Percentiles rank a stretch among this genome's conserved stretches.
Evolutionary conservation across 805 yeast genomes (phyloP).

Genomic region (Ogataea trehaloabstinens): DNA sequence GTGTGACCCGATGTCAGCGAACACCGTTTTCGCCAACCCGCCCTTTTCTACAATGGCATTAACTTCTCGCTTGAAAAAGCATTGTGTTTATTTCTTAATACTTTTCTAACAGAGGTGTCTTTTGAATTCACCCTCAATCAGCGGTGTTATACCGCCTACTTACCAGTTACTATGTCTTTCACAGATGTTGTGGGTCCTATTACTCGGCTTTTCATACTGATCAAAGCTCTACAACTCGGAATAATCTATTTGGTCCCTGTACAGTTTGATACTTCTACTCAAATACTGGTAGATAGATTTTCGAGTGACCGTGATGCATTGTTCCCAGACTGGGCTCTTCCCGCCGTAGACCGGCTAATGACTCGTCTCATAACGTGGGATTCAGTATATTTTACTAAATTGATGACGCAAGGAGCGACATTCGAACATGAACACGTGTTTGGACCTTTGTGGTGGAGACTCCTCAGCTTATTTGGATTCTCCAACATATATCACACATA

Average conservation of each 20-base stretch:
- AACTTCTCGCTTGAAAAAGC: too few relatives aligned
- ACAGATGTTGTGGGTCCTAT: too few relatives aligned
- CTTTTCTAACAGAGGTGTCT: too few relatives aligned
- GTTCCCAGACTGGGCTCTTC: slow-evolving; percentile 2
- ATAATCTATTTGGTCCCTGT: slow-evolving; percentile 40
- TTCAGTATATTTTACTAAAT: slow-evolving; percentile 66
- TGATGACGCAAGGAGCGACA: slow-evolving; percentile 47
- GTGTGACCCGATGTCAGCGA: too few relatives aligned
- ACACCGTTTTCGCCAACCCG: too few relatives aligned
- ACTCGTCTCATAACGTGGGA: slow-evolving; percentile 79
- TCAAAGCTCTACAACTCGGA: slow-evolving; percentile 38
- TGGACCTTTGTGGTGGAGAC: slow-evolving; percentile 70
- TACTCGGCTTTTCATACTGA: slow-evolving; percentile 22
- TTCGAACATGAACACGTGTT: slow-evolving; percentile 93
- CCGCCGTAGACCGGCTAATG: slow-evolving; percentile 29
- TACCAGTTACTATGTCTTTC: too few relatives aligned
- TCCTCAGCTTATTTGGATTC: slow-evolving; percentile 26
- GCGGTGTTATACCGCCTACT: too few relatives aligned
- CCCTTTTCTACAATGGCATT: too few relatives aligned
- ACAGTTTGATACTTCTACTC: slow-evolving; percentile 50
- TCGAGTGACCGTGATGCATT: slow-evolving; percentile 10
- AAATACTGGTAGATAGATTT: slow-evolving; percentile 32
- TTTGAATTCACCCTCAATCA: too few relatives aligned
- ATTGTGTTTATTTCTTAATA: too few relatives aligned
- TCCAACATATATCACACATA: slow-evolving; percentile 44